phyloP scores from a whole-genome alignment of 768 basidiomycete genomes.

The Thelephora aurantiotincta region DNA sequence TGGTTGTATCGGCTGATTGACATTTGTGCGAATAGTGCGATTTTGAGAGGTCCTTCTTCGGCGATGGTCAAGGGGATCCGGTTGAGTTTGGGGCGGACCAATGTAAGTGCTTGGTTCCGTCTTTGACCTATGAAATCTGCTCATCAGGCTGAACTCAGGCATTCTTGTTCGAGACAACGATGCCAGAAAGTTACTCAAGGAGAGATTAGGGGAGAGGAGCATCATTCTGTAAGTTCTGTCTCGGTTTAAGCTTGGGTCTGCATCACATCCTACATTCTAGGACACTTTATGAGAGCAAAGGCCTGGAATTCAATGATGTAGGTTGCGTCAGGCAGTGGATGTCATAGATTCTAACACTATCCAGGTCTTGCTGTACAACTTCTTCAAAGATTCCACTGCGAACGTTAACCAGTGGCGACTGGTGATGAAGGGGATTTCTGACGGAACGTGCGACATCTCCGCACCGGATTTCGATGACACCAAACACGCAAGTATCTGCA shows the following conservation, averaged over 20 bases:
- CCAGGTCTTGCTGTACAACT: conserved; percentile 54
- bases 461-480: conserved; percentile 33
- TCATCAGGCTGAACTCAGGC: no score
- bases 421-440: conserved; percentile 26
- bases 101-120: conserved; percentile 9
- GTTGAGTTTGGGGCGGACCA: conserved; percentile 17
- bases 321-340: no score
- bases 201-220: no score
- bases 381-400: conserved; percentile 45
- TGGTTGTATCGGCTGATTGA: neutral
- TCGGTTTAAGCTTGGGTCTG: neutral
- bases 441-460: conserved; percentile 8
- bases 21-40: conserved; percentile 22
- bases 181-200: no score
- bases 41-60: conserved; percentile 4
- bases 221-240: neutral
- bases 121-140: no score
- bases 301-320: conserved; percentile 52
- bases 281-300: conserved; percentile 50
- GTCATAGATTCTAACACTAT: no score
- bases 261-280: no score
- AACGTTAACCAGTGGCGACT: conserved; percentile 41
- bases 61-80: conserved; percentile 5
- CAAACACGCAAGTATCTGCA: conserved; percentile 25
- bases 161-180: conserved; percentile 21